phyloP scores from a whole-genome alignment of 176 grass and related monocot genomes.

The Alloteropsis semialata region DNA sequence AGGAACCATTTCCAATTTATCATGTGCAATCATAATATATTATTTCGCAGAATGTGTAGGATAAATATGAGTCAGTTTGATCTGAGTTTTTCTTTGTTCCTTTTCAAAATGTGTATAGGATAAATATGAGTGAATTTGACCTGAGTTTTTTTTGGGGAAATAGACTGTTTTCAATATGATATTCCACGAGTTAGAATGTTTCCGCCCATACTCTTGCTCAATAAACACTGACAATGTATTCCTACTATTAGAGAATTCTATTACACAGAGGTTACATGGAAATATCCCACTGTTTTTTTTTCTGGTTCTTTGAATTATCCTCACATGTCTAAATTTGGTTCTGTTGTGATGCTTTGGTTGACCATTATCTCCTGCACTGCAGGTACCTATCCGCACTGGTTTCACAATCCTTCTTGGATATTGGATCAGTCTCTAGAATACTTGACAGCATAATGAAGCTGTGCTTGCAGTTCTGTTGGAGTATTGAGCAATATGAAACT shows the following conservation, averaged over 20 bases:
- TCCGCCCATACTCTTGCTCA: neutral
- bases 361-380: conserved; percentile 15
- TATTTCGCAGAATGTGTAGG: neutral
- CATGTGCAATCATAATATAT: neutral
- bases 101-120: no score
- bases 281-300: neutral
- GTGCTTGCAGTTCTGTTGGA: conserved; percentile 97
- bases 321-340: neutral
- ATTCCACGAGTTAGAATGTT: neutral
- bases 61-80: neutral
- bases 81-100: neutral
- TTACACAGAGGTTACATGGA: conserved; percentile 17
- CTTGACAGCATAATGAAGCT: conserved; percentile 97
- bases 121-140: no score
- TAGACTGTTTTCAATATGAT: neutral
- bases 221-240: neutral
- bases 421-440: conserved; percentile 96
- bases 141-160: no score
- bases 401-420: conserved; percentile 96
- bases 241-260: neutral
- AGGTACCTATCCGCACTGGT: conserved; percentile 91
- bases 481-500: conserved; percentile 72
- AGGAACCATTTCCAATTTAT: conserved; percentile 13
- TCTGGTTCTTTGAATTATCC: neutral
- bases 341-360: neutral